A percentile compares a stretch with the other conserved stretches of the same genome.
phyloP scores from a whole-genome alignment of 2,329 filamentous ascomycete genomes.

The Fusarium anthophilum region DNA sequence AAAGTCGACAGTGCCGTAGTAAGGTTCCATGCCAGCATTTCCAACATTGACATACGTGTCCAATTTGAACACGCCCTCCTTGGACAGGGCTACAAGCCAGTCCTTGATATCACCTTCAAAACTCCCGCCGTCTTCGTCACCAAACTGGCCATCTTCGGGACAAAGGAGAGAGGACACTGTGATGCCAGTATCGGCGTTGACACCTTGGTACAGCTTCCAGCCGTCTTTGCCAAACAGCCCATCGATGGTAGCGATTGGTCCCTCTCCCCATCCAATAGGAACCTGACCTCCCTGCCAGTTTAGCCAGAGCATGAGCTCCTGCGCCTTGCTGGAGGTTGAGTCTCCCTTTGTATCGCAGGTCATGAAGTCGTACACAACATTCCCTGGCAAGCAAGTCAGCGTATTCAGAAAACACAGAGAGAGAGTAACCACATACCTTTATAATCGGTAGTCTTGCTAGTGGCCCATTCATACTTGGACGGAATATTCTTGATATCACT shows the following conservation, averaged over 20 bases:
- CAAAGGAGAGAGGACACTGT: conserved; percentile 25
- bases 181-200: conserved; percentile 28
- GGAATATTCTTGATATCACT: conserved; percentile 22
- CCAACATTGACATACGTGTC: conserved; percentile 30
- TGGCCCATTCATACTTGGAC: conserved; percentile 21
- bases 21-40: conserved; percentile 34
- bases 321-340: conserved; percentile 3
- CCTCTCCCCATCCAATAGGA: conserved; percentile 23
- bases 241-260: conserved; percentile 25
- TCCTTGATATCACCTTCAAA: conserved; percentile 33
- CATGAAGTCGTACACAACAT: conserved; percentile 34
- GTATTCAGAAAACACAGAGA: too few species aligned
- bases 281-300: conserved; percentile 23
- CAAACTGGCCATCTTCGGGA: conserved; percentile 14
- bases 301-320: conserved; percentile 35
- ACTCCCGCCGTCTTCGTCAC: neutral
- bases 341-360: conserved; percentile 31
- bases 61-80: conserved; percentile 15
- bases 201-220: conserved; percentile 31
- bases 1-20: conserved; percentile 28
- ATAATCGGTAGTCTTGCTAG: conserved; percentile 27
- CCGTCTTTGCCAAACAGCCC: conserved; percentile 26
- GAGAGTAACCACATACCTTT: too few species aligned
- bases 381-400: conserved; percentile 8
- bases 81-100: conserved; percentile 24